A percentile compares a stretch with the other conserved stretches of the same genome.
Conservation (phyloP, 2,329 filamentous ascomycete species). For the Tolypocladium cylindrosporum region DNA sequence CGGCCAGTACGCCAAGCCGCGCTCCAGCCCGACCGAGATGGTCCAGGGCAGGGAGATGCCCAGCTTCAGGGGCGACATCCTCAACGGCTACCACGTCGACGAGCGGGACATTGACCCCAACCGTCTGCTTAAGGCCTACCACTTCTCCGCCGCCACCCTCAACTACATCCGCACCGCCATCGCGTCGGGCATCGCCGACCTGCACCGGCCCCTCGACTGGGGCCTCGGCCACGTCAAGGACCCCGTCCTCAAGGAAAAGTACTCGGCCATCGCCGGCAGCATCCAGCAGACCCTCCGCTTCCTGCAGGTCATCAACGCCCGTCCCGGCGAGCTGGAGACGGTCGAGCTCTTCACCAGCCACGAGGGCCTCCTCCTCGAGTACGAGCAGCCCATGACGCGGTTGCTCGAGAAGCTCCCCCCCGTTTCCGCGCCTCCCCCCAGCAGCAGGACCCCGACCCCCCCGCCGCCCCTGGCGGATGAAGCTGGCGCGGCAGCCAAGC, state of each 20-base stretch:
- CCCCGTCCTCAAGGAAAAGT: conserved; percentile 73
- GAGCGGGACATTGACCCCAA: conserved; percentile 72
- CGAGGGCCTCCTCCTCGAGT: conserved; percentile 87
- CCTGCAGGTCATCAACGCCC: conserved; percentile 87
- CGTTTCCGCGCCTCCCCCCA: background rate
- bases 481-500: conserved; percentile 16
- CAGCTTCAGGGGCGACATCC: conserved; percentile 88
- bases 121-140: conserved; percentile 81
- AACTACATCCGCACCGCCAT: conserved; percentile 86
- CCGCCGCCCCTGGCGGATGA: conserved; percentile 17
- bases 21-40: conserved; percentile 78
- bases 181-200: conserved; percentile 80
- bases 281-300: conserved; percentile 89
- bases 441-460: conserved; percentile 29
- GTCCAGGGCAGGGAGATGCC: conserved; percentile 72
- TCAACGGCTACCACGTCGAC: conserved; percentile 77
- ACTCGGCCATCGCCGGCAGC: conserved; percentile 71
- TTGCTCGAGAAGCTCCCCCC: conserved; percentile 54
- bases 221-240: conserved; percentile 84
- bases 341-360: conserved; percentile 95
- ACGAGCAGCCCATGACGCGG: conserved; percentile 81
- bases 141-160: conserved; percentile 86
- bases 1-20: conserved; percentile 93
- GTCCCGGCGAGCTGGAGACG: conserved; percentile 72
- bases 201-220: conserved; percentile 93